Base-by-base conservation (phyloP, 1,284 basidiomycete species). In the Microbotryomycetes sp. region DNA sequence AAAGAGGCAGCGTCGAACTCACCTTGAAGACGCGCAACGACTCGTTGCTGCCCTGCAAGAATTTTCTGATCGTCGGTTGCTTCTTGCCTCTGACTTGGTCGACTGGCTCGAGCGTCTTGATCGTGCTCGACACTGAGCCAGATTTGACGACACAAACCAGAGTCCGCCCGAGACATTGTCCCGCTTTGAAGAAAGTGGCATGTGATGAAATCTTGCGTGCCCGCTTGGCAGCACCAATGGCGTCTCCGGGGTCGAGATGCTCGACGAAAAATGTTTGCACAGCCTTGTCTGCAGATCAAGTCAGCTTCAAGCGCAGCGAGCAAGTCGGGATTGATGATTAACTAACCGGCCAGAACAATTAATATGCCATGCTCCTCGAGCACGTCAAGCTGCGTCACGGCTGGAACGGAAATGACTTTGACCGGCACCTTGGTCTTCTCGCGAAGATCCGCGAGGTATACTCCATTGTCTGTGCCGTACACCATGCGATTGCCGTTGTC, bases 141-240 rank as follows among this genome's bases (percentile, higher is more conserved):
- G 91, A 89, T 78, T 98, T 99, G 75, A 98, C 94, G 49, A 98
- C 89, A 73, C 96, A 98, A 29, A 99, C 91, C 5, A 99, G 82
- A n/a, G 91, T 91, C 64, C 88, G 85, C 16, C 90, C 91, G 26
- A 98, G 80, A 75, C 94, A 98, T 52, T 88, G 82, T 0, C 96
- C 96, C 9, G 89, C 88, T 76, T 97, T 97, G 84, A 99, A 98
- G 79, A 98, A 98, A 4, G 89, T 88, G 1, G 93, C 97, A 76
- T 97, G 93, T 1, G 90, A 89, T 0, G 93, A 91, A 72, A 98
- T 93, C 59, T 92, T 85, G 75, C 97, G 93, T 7, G 91, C 92
- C 5, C 92, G 86, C 76, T 93, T 96, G 60, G 97, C 78, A 2
- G 91, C 92, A 15, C 88, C 86, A 75, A 87, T 83, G 0, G 96